phyloP scores from a whole-genome alignment of 371 early-diverging fungal genomes.

The Mucor ambiguus region DNA sequence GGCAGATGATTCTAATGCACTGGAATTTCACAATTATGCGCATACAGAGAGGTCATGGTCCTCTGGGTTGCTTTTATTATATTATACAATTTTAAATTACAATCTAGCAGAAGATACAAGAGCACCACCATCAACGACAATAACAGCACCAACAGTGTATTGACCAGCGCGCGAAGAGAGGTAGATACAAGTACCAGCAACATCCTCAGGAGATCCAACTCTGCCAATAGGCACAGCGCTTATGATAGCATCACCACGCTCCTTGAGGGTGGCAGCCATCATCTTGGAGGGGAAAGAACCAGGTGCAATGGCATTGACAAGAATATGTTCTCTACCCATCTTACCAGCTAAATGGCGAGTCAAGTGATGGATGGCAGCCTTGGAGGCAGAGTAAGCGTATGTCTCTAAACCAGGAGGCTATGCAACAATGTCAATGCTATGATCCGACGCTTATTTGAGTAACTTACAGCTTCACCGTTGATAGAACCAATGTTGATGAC shows the following conservation, averaged over 20 bases:
- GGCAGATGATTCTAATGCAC: not conserved
- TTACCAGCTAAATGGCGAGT: slow-evolving; percentile 71
- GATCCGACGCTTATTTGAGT: not conserved
- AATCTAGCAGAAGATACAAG: slow-evolving; percentile 27
- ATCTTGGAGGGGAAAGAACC: slow-evolving; percentile 90
- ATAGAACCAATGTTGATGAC: slow-evolving; percentile 77
- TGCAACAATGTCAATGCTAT: slow-evolving; percentile 36
- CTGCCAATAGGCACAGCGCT: slow-evolving; percentile 69
- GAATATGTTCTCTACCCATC: slow-evolving; percentile 66
- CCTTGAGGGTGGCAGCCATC: slow-evolving; percentile 79
- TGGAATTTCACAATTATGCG: not conserved
- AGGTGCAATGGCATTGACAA: slow-evolving; percentile 91
- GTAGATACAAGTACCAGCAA: slow-evolving; percentile 83
- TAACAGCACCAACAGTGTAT: slow-evolving; percentile 78
- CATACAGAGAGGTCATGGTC: not conserved
- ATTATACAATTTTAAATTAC: slow-evolving; percentile 15
- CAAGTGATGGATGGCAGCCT: slow-evolving; percentile 82
- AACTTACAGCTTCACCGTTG: slow-evolving; percentile 64
- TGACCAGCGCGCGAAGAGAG: slow-evolving; percentile 74
- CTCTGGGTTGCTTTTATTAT: not conserved
- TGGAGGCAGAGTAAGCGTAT: slow-evolving; percentile 79
- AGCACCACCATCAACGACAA: slow-evolving; percentile 83
- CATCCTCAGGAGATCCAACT: slow-evolving; percentile 83
- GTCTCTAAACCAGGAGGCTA: slow-evolving; percentile 62
- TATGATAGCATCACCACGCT: slow-evolving; percentile 61